Conservation (phyloP, 108 stramenopile genomes). For the Discostella stelligeroides region DNA sequence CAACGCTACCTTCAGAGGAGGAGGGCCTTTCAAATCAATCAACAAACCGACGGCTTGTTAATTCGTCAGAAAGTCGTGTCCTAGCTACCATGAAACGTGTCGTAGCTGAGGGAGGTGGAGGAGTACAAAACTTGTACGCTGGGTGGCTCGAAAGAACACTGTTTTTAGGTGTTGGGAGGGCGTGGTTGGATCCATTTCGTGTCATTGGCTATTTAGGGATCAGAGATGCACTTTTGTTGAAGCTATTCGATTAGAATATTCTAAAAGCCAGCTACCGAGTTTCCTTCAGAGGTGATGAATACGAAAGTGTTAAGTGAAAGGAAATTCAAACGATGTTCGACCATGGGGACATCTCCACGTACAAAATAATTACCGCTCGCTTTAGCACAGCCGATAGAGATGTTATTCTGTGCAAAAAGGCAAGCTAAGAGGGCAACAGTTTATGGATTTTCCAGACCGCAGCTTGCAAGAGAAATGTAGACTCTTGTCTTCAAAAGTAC, state of each 20-base stretch:
- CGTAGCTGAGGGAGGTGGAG: constrained; percentile 69
- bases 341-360: too few relatives aligned
- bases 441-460: too few relatives aligned
- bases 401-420: too few relatives aligned
- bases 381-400: too few relatives aligned
- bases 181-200: constrained; percentile 83
- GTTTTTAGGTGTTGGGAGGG: constrained; percentile 79
- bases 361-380: too few relatives aligned
- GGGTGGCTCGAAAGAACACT: constrained; percentile 82
- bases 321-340: too few relatives aligned
- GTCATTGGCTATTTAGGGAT: constrained; percentile 79
- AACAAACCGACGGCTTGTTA: constrained; percentile 21
- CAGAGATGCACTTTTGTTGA: constrained; percentile 74
- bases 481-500: too few relatives aligned
- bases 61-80: constrained; percentile 44
- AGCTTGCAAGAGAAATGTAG: too few relatives aligned
- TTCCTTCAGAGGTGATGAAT: too few relatives aligned
- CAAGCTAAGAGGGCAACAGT: too few relatives aligned
- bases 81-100: constrained; percentile 59
- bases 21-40: constrained; percentile 17
- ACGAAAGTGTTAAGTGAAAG: too few relatives aligned
- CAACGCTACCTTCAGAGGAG: constrained; percentile 48
- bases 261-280: not conserved
- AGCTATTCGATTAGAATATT: constrained; percentile 60
- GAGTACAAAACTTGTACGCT: constrained; percentile 70